These are phyloP conservation scores for Amylocarpus encephaloides DNA, from an alignment of 2,329 filamentous ascomycete genomes.

Conservation along the genomic window DNA sequence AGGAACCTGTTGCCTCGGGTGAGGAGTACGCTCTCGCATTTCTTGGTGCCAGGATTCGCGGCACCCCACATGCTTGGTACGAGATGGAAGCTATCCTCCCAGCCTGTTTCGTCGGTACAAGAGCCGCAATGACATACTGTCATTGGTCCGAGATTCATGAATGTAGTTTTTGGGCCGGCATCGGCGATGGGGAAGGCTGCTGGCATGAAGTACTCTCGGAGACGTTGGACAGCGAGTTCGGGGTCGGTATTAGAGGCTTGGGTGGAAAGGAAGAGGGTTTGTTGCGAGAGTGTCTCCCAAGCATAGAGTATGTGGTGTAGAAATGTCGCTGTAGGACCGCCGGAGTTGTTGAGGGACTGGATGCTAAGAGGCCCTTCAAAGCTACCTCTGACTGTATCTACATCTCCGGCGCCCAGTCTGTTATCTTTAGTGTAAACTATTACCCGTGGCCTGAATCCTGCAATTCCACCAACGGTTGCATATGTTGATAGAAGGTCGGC, in stretches of 20 bases:
- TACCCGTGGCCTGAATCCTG: constrained; percentile 14
- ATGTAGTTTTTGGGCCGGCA: constrained; percentile 36
- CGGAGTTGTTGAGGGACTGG: constrained; percentile 34
- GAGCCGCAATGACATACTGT: constrained; percentile 34
- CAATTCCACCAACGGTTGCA: constrained; percentile 10
- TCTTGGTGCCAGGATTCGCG: constrained; percentile 24
- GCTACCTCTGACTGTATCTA: constrained; percentile 2
- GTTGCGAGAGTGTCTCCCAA: constrained; percentile 39
- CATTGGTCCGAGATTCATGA: constrained; percentile 38
- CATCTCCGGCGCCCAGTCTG: constrained; percentile 3
- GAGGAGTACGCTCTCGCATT: constrained; percentile 33
- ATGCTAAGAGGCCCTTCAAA: constrained; percentile 19
- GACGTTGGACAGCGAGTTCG: constrained; percentile 5
- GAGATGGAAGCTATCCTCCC: constrained; percentile 34
- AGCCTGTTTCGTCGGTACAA: constrained; percentile 37
- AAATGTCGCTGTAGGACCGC: constrained; percentile 41
- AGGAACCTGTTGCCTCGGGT: constrained; percentile 44
- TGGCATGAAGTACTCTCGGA: constrained; percentile 24
- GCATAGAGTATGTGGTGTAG: constrained; percentile 39
- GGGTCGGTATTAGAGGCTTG: constrained; percentile 6
- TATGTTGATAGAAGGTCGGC: constrained; percentile 17
- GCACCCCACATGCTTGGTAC: constrained; percentile 33
- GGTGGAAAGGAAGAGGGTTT: constrained; percentile 41
- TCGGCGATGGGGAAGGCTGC: constrained; percentile 33
- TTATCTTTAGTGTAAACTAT: constrained; percentile 27